Base-by-base conservation (phyloP, 2,329 filamentous ascomycete genomes). In the Microsporum ferrugineum region DNA sequence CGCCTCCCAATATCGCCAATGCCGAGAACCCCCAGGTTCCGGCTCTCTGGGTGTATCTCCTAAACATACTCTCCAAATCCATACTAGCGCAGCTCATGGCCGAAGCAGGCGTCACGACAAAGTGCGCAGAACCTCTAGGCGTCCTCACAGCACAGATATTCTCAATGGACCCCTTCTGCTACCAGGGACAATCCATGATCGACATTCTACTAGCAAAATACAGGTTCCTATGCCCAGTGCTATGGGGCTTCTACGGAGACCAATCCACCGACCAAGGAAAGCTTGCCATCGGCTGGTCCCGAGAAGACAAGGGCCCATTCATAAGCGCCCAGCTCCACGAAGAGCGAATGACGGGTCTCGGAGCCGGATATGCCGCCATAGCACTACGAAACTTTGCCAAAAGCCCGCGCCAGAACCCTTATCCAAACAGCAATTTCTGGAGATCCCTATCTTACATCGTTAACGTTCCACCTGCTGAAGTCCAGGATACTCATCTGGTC, bases 151-250 rank as follows among this genome's bases (percentile, higher is more conserved):
- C 87, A 5, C 84, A 86, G 65, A 81, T 95, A 34, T 92, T 95
- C 71, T 87, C 88, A 0, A 79, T 82, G 59, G 79, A 83, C 17
- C 79, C 83, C 14, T 88, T 89, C 69, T 78, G 82, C 60, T 88
- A 85, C 80, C 81, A 85, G 58, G 86, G 84, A 6, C 75, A 81
- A 56, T 81, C 86, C 0, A 78, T 95, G 62, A 86, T 90, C 59
- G 89, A 95, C 70, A 88, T 97, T 62, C 79, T 97, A 34, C 86
- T 95, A 68, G 87, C 91, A 60, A 96, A 97, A 73, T 88, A 89
- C 68, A 85, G 91, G 63, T 79, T 88, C 14, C 80, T 84, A 2
- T 95, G 90, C 68, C 92, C 94, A 0, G 86, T 91, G 1, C 78
- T 99, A 0, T 97, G 95, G 71, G 92, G 92, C 17, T 84, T 91